Base-by-base conservation (phyloP, 148 eudicot species). In the Drosera capensis region DNA sequence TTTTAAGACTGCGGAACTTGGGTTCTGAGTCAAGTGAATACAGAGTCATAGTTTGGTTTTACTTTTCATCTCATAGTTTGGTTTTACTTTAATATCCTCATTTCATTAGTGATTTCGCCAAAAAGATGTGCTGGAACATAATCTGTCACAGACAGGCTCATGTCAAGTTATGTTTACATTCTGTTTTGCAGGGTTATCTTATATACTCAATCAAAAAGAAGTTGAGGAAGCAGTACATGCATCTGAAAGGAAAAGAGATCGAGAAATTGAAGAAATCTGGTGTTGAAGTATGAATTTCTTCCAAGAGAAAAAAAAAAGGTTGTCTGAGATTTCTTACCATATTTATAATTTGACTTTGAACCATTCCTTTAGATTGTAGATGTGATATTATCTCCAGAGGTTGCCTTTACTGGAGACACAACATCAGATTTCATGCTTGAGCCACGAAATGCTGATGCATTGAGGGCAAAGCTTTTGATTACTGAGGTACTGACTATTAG, bases 351-450 rank as follows among this genome's bases (percentile, higher is more conserved):
- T 60, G 56, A 57, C 66, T 31, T 48, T 43, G 4, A 43, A 46
- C 9, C 43, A 48, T 18, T 23, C 48, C 60, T 43, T 55, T 67
- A 86, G 96, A 87, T 87, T 49, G 79, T 88, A 60, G 94, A 87
- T 68, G 70, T 65, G 67, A 64, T 87, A 55, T 64, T 87, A 60
- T 73, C 71, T 58, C 96, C 96, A 22, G 96, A 87, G 67, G 88
- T 87, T 38, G 96, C 96, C 24, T 87, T 87, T 63, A 83, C 94
- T 7, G 96, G 96, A 45, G 96, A 87, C 64, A 87, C 96, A 49
- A 79, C 56, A 22, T 83, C 96, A 21, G 90, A 87, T 52, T 87
- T 77, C 62, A 64, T 77, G 52, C 78, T 79, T 48, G 86, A 87
- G 64, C 94, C 96, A 46, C 78, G 64, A 20, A 87, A 77, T 74